A percentile compares a stretch with the other conserved stretches of the same genome.
Conservation (phyloP, 2,329 filamentous ascomycete species). For the Colletotrichum sp. region DNA sequence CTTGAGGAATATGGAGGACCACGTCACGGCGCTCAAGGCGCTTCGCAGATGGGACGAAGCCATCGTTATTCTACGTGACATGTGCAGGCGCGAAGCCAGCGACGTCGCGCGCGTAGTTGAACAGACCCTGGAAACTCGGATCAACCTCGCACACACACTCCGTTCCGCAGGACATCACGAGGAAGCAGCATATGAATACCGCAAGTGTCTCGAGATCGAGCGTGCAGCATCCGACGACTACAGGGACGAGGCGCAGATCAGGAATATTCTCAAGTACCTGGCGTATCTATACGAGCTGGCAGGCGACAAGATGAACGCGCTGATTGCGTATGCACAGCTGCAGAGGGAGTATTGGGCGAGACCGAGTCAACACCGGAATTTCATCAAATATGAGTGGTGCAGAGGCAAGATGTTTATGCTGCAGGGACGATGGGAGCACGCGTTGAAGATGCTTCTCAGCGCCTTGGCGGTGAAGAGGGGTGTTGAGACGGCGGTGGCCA, state of each 20-base stretch:
- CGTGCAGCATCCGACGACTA: conserved; percentile 9
- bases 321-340: conserved; percentile 21
- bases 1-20: conserved; percentile 20
- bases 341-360: conserved; percentile 17
- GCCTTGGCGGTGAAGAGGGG: conserved; percentile 14
- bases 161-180: conserved; percentile 9
- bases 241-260: conserved; percentile 11
- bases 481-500: conserved; percentile 1
- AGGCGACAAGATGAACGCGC: neutral
- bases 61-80: conserved; percentile 16
- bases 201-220: conserved; percentile 22
- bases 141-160: conserved; percentile 20
- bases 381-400: conserved; percentile 20
- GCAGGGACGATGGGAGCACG: conserved; percentile 17
- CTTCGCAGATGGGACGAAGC: conserved; percentile 19
- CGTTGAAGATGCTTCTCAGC: conserved; percentile 17
- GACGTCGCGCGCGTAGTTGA: conserved; percentile 12
- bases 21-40: conserved; percentile 14
- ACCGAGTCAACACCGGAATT: conserved; percentile 9
- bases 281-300: conserved; percentile 22
- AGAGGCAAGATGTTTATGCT: conserved; percentile 23
- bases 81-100: conserved; percentile 16
- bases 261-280: conserved; percentile 20
- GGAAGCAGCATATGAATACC: conserved; percentile 21
- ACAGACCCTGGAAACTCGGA: conserved; percentile 13